Evolutionary conservation across 768 basidiomycete genomes (phyloP), one percentile per base, ranked within the genome.

Genomic region (Boletus coccyginus): DNA sequence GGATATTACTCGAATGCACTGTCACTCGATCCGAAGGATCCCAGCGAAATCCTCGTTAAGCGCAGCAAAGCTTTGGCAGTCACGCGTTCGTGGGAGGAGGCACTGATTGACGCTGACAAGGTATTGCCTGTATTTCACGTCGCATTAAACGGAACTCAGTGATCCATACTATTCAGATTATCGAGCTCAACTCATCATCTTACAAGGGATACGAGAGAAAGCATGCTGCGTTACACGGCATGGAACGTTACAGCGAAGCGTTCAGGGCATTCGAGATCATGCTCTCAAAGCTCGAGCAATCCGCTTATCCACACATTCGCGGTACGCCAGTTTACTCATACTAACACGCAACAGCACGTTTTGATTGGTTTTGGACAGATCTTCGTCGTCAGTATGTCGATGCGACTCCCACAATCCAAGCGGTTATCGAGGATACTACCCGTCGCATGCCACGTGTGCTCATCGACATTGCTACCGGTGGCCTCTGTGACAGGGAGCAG

Each of bases 401-500:
- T 42, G 52, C 53, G 0, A 48, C 36, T 3, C 13, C 24, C 1
- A 19, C 31, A 2, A 58, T 62, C 16, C 50, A n/a, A 39, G 13
- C 3, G 36, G 6, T 0, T 2, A 19, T 62, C 19, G 29, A 27
- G 8, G 1, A 45, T 21, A 44, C 39, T 1, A 39, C 56, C 7
- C 32, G 45, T 11, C 2, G 24, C 1, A 51, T 55, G 45, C 62
- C 62, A 12, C 41, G 47, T 0, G 39, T 63, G 0, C 54, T 63
- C 3, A 56, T 63, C 5, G 39, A 59, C 27, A 52, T 45, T 3
- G 2, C 39, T 0, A 57, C 55, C 0, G 62, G 62, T 14, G 50
- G 36, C n/a, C 44, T 64, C 0, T 46, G 19, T 13, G 58, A 63
- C 29, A 63, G 46, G 19, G 11, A 1, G n/a, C 58, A 52, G 31